phyloP scores from a whole-genome alignment of 2,329 filamentous ascomycete genomes.

The Xenoacremonium recifei region DNA sequence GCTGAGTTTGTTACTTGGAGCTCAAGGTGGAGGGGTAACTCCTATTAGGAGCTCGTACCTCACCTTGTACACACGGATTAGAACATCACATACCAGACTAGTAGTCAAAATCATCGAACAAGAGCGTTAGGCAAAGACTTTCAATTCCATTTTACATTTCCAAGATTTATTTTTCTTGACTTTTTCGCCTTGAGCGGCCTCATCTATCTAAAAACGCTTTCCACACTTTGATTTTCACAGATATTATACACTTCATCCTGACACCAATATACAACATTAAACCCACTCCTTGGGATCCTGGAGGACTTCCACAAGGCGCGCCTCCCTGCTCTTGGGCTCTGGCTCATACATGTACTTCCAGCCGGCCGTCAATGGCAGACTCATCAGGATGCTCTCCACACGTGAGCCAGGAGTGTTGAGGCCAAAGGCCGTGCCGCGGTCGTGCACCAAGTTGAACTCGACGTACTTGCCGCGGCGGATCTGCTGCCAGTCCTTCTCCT shows the following conservation, averaged over 20 bases:
- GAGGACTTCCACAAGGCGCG: slow-evolving; percentile 73
- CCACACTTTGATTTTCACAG: slow-evolving; percentile 16
- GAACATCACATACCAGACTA: too few species aligned
- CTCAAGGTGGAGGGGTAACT: too few species aligned
- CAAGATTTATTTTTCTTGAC: neutral
- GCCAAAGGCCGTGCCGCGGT: slow-evolving; percentile 91
- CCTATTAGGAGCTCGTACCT: too few species aligned
- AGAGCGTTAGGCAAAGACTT: too few species aligned
- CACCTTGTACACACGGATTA: too few species aligned
- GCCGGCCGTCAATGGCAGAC: slow-evolving; percentile 83
- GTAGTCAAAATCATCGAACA: too few species aligned
- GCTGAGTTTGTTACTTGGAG: too few species aligned
- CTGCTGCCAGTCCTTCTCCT: slow-evolving; percentile 96
- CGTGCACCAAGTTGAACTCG: slow-evolving; percentile 97
- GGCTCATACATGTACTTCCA: slow-evolving; percentile 97
- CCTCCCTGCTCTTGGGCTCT: slow-evolving; percentile 72
- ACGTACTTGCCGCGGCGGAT: slow-evolving; percentile 92
- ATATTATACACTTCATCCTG: slow-evolving; percentile 4
- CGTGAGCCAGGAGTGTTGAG: slow-evolving; percentile 88
- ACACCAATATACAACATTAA: slow-evolving; percentile 30
- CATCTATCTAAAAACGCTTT: slow-evolving; percentile 2
- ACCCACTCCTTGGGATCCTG: slow-evolving; percentile 67
- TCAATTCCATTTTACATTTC: too few species aligned
- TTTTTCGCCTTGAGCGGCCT: slow-evolving; percentile 1
- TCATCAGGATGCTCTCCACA: slow-evolving; percentile 97